These are phyloP conservation scores for Ceratocystis huliohia DNA, from an alignment of 2,329 filamentous ascomycete genomes.

Conservation along the genomic window DNA sequence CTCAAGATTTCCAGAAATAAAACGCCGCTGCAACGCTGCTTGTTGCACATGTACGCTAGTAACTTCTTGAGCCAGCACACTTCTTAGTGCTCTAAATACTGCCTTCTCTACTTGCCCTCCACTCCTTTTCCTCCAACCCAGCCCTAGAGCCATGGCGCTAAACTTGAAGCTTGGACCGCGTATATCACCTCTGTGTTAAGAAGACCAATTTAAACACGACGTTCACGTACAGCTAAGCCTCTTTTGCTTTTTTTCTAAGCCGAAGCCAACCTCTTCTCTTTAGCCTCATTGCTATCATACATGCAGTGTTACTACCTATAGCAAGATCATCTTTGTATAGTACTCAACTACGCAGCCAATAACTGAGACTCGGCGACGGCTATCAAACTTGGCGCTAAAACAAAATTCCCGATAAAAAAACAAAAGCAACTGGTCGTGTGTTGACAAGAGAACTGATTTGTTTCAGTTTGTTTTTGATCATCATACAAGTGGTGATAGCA, in stretches of 20 bases:
- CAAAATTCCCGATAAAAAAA: not conserved
- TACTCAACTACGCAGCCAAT: too few species aligned
- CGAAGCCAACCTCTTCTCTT: too few species aligned
- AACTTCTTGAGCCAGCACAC: not conserved
- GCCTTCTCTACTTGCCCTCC: not conserved
- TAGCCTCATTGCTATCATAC: too few species aligned
- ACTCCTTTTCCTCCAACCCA: not conserved
- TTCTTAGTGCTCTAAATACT: not conserved
- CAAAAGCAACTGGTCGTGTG: too few species aligned
- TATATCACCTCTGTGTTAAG: not conserved
- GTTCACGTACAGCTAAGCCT: not conserved
- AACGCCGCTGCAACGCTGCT: conserved; percentile 12
- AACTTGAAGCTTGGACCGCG: conserved; percentile 3
- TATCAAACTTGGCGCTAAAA: conserved; percentile 7
- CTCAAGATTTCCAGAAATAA: conserved; percentile 4
- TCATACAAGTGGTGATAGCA: not conserved
- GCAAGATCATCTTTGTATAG: too few species aligned
- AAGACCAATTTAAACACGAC: not conserved
- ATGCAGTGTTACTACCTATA: too few species aligned
- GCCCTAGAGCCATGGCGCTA: not conserved
- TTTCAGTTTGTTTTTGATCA: not conserved
- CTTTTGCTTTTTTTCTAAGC: not conserved
- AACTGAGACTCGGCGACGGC: not conserved
- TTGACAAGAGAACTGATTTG: not conserved
- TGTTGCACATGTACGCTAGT: not conserved